phyloP scores from a whole-genome alignment of 2,329 filamentous ascomycete species.

The Thermoascus crustaceus region DNA sequence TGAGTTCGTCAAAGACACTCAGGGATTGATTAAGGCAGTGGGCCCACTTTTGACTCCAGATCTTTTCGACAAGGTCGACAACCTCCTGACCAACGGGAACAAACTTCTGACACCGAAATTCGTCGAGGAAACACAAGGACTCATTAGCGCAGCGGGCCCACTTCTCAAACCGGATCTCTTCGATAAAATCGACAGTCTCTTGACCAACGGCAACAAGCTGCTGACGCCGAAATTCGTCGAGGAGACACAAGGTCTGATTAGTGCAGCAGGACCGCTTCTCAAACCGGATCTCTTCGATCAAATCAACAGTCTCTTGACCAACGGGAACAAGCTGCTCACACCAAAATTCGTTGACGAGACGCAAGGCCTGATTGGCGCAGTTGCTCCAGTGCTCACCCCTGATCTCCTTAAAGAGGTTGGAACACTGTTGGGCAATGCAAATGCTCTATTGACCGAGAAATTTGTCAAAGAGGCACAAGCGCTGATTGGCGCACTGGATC shows the following conservation, averaged over 20 bases:
- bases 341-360: constrained; percentile 19
- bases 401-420: constrained; percentile 17
- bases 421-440: constrained; percentile 18
- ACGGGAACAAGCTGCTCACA: constrained; percentile 18
- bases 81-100: constrained; percentile 14
- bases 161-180: constrained; percentile 13
- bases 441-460: constrained; percentile 19
- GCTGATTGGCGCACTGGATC: constrained; percentile 14
- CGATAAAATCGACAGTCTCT: constrained; percentile 11
- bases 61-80: constrained; percentile 7
- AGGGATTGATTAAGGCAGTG: background rate
- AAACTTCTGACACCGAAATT: constrained; percentile 15
- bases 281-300: constrained; percentile 15
- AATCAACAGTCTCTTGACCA: constrained; percentile 13
- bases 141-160: constrained; percentile 12
- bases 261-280: constrained; percentile 7
- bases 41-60: background rate
- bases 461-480: constrained; percentile 19
- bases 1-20: background rate
- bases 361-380: constrained; percentile 14
- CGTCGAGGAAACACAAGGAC: constrained; percentile 13
- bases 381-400: constrained; percentile 18
- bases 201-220: constrained; percentile 18
- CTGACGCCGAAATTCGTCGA: constrained; percentile 17
- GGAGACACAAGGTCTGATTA: constrained; percentile 13